These are phyloP conservation scores for Gastrodia elata DNA, from an alignment of 106 monocot species.

Conservation along the genomic window DNA sequence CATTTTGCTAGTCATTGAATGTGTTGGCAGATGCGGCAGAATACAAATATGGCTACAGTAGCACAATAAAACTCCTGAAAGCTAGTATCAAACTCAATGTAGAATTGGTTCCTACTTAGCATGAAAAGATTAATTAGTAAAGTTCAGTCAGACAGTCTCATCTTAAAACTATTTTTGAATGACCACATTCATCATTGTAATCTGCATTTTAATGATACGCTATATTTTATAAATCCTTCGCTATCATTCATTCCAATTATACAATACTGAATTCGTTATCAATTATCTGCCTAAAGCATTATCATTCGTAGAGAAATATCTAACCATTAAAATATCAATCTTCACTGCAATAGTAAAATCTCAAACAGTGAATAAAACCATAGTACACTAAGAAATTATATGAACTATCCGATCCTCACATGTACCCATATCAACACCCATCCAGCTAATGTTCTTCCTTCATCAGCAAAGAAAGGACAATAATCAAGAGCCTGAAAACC, in stretches of 20 bases:
- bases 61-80: no score
- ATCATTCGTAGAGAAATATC: neutral
- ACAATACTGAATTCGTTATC: neutral
- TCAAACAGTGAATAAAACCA: neutral
- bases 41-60: no score
- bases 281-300: neutral
- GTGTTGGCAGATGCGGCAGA: no score
- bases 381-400: neutral
- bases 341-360: neutral
- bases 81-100: no score
- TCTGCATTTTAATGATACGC: neutral
- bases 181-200: neutral
- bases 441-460: no score
- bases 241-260: neutral
- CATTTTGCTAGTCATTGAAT: no score
- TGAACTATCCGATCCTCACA: no score
- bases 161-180: neutral
- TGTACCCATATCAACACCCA: no score
- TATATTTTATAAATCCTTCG: neutral
- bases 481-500: no score
- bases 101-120: no score
- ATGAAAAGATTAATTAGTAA: neutral
- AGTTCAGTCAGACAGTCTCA: neutral
- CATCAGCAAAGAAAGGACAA: no score
- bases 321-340: neutral